phyloP scores from a whole-genome alignment of 2,329 filamentous ascomycete species.

The Myrmaecium sp. region DNA sequence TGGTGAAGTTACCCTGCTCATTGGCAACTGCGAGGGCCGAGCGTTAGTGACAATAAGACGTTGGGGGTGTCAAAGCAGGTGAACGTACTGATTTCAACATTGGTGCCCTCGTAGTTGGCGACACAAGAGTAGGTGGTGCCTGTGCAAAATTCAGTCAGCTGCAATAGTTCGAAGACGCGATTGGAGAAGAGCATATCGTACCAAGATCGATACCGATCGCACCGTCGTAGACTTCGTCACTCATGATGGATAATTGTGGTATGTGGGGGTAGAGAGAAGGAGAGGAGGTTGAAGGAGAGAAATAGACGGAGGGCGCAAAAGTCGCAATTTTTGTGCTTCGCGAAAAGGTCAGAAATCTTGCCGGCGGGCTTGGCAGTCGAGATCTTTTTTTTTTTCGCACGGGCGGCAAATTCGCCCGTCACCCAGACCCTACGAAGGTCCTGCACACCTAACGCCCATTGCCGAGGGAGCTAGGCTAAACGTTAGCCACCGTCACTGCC shows the following conservation, averaged over 20 bases:
- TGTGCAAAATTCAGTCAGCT: conserved; percentile 27
- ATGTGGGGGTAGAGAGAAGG: conserved; percentile 11
- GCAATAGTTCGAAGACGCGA: conserved; percentile 5
- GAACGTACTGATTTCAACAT: conserved; percentile 88
- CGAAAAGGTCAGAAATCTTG: conserved; percentile 5
- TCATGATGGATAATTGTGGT: conserved; percentile 46
- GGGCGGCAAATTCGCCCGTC: too few species aligned
- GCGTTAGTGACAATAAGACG: conserved; percentile 9
- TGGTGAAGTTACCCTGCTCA: conserved; percentile 98
- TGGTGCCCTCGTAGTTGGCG: conserved; percentile 97
- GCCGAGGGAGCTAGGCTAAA: too few species aligned
- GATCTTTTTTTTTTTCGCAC: too few species aligned
- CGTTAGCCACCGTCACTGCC: too few species aligned
- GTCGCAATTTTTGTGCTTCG: conserved; percentile 4
- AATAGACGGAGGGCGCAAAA: conserved; percentile 9
- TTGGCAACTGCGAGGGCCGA: conserved; percentile 56
- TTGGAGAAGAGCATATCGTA: conserved; percentile 31
- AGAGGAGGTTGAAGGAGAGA: conserved; percentile 10
- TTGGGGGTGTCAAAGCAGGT: conserved; percentile 3
- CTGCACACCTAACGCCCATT: too few species aligned
- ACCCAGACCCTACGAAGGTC: too few species aligned
- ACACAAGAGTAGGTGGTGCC: conserved; percentile 99
- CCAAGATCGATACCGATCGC: conserved; percentile 99
- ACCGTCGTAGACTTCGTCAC: conserved; percentile 97
- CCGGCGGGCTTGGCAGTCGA: too few species aligned